Base-by-base conservation (phyloP, 139 green algal species). In the Picochlorum sp. region DNA sequence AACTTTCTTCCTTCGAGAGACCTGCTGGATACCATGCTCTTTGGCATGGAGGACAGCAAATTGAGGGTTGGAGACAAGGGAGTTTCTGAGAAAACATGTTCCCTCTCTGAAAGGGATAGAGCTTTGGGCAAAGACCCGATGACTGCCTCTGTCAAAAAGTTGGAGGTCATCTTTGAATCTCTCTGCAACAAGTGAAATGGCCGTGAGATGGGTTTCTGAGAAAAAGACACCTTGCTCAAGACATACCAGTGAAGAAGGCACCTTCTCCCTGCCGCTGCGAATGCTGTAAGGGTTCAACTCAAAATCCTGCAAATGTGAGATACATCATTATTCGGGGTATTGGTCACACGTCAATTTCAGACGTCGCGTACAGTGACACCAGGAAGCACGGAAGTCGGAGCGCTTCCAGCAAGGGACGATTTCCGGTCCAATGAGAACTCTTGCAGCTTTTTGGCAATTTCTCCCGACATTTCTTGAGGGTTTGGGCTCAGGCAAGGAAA, bases 101-200 rank as follows among this genome's bases (percentile, higher is more conserved):
- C 49, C 37, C 76, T 73, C 62, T 88, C 75, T 13, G 82, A 71
- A 0, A 69, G 20, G 11, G 70, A 83, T 8, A 94, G 66, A 3
- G 70, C 85, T 18, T 78, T 79, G 24, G 86, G 86, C 57, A 94
- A 69, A 31, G 75, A 86, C 37, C 85, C 83, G 14, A 94, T 88
- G 6, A 89, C 70, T 2, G 79, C 78, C 18, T 87, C 72, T 4
- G 66, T 67, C 20, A 88, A 62, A 34, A 83, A 86, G 68, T 90
- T 85, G 45, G 49, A 62, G 4, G 61, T 38, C 31, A 71, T 49
- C 67, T 56, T 73, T 56, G 54, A 67, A 20, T 57, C 31, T 45
- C n/a, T 49, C 24, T 59, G 45, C 6, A 30, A 38, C 26, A 16
- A 57, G 18, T 18, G 2, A 61, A 47, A 37, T 41, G 44, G 11